These are phyloP conservation scores for Tricladium varicosporioides DNA, from an alignment of 2,329 filamentous ascomycete species.

Conservation along the genomic window DNA sequence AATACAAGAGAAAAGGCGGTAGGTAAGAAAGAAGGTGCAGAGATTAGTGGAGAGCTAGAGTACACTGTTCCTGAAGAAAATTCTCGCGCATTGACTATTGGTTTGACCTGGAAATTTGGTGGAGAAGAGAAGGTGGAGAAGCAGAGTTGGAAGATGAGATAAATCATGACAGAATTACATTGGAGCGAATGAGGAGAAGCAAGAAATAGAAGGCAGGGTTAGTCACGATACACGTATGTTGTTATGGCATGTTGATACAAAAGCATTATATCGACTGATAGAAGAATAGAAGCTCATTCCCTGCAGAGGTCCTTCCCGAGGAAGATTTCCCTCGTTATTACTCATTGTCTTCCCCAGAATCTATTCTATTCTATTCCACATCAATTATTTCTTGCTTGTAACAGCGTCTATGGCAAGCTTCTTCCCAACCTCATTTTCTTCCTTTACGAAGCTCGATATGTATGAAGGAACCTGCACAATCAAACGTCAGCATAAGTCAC, in stretches of 20 bases:
- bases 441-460: slow-evolving; percentile 49
- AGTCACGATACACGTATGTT: background rate
- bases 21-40: slow-evolving; percentile 51
- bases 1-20: slow-evolving; percentile 43
- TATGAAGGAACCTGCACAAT: slow-evolving; percentile 47
- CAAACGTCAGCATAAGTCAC: background rate
- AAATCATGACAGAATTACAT: background rate
- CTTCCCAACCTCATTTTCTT: slow-evolving; percentile 43
- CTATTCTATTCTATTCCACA: background rate
- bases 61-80: slow-evolving; percentile 70
- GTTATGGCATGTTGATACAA: too few species aligned
- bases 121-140: slow-evolving; percentile 22
- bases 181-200: too few species aligned
- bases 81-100: slow-evolving; percentile 65
- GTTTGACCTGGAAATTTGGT: slow-evolving; percentile 54
- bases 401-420: slow-evolving; percentile 36
- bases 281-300: background rate
- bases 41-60: slow-evolving; percentile 64
- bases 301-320: background rate
- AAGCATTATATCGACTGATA: too few species aligned
- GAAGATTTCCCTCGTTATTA: background rate
- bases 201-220: background rate
- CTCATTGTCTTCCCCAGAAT: background rate
- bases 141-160: slow-evolving; percentile 36
- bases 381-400: slow-evolving; percentile 35